A percentile compares a stretch with the other conserved stretches of the same genome.
These are phyloP conservation scores for Cerioporus squamosus DNA, from an alignment of 1,284 basidiomycete genomes.

Conservation along the genomic window DNA sequence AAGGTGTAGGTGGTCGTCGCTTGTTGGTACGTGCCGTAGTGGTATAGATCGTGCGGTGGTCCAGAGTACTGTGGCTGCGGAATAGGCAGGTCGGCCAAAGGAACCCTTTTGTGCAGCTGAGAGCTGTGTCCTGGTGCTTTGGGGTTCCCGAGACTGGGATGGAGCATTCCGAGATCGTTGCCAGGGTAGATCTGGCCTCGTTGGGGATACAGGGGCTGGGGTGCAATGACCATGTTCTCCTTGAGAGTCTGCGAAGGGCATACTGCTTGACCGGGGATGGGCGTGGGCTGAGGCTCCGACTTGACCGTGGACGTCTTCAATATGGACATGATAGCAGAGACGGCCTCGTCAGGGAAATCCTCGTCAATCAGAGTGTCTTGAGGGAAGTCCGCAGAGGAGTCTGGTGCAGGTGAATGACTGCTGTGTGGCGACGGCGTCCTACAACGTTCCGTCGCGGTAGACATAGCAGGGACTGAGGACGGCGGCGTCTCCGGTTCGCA, in stretches of 20 bases:
- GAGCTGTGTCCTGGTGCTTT: background rate
- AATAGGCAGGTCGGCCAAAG: slow-evolving; percentile 9
- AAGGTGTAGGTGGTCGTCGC: background rate
- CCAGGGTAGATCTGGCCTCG: background rate
- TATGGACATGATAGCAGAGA: slow-evolving; percentile 33
- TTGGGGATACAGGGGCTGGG: slow-evolving; percentile 14
- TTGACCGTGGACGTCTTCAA: slow-evolving; percentile 20
- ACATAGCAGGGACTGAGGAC: too few species aligned
- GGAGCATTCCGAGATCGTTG: slow-evolving; percentile 8
- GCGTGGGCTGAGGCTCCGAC: background rate
- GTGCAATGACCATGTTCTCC: slow-evolving; percentile 9
- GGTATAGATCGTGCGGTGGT: background rate
- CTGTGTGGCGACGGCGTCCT: background rate
- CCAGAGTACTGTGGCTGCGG: slow-evolving; percentile 5
- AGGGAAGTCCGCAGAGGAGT: slow-evolving; percentile 18
- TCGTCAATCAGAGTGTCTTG: slow-evolving; percentile 16
- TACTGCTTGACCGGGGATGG: too few species aligned
- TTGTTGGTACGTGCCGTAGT: background rate
- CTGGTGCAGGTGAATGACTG: slow-evolving; percentile 1
- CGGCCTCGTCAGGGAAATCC: slow-evolving; percentile 30
- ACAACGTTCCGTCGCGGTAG: background rate
- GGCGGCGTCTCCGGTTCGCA: background rate
- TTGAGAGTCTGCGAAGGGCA: background rate
- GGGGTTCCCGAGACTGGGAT: background rate
- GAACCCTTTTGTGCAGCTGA: slow-evolving; percentile 2